phyloP scores from a whole-genome alignment of 1,284 basidiomycete species.

The Lentinula novae-zelandiae region DNA sequence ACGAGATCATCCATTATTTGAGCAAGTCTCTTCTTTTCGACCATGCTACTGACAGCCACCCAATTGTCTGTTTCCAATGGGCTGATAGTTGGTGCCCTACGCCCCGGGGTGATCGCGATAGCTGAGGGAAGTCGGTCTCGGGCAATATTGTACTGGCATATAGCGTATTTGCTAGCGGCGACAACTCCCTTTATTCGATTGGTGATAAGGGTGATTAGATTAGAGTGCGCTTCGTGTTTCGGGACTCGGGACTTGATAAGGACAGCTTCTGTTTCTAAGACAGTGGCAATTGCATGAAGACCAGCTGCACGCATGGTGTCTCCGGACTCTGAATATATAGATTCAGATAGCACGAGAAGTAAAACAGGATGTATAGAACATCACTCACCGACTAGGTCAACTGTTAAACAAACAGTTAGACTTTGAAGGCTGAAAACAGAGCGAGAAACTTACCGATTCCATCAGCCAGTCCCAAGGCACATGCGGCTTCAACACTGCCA shows the following conservation, averaged over 20 bases:
- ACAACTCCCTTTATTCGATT: constrained; percentile 91
- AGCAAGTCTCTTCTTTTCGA: constrained; percentile 82
- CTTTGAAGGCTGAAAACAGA: constrained; percentile 10
- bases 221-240: constrained; percentile 63
- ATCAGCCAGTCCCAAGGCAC: constrained; percentile 93
- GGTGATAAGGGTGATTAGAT: constrained; percentile 81
- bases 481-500: constrained; percentile 97
- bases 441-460: constrained; percentile 75
- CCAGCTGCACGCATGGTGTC: constrained; percentile 99
- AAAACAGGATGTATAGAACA: too few relatives aligned
- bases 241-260: constrained; percentile 81
- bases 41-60: constrained; percentile 94
- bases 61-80: constrained; percentile 82
- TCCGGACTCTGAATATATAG: constrained; percentile 74
- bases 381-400: constrained; percentile 83
- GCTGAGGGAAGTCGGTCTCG: constrained; percentile 64
- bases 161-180: constrained; percentile 84
- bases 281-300: constrained; percentile 86
- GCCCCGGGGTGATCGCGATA: constrained; percentile 80
- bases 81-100: constrained; percentile 87
- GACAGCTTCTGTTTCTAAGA: constrained; percentile 89
- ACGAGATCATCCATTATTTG: constrained; percentile 90
- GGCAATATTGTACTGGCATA: constrained; percentile 90
- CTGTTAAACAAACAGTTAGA: constrained; percentile 33
- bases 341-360: too few relatives aligned